Percentiles rank a stretch among this genome's conserved stretches.
Evolutionary conservation across 176 grass and related monocot genomes (phyloP).

Genomic region (Themeda triandra): DNA sequence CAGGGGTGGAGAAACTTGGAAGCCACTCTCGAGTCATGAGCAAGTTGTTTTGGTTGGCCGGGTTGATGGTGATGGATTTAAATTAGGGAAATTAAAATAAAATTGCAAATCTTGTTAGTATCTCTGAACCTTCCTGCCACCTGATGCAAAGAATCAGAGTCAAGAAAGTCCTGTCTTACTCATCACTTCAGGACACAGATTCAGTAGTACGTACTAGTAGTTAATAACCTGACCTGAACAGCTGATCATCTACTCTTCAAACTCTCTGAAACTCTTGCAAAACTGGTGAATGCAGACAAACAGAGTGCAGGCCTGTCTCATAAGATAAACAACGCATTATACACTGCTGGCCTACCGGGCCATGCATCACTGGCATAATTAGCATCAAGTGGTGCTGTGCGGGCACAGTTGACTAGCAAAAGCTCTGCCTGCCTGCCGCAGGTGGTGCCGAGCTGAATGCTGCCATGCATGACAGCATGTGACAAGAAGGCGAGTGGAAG

Average conservation of each 20-base stretch:
- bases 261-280: not conserved
- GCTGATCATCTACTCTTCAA: not conserved
- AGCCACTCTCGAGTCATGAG: constrained; percentile 19
- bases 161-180: not conserved
- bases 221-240: not conserved
- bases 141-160: not conserved
- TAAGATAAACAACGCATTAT: constrained; percentile 1
- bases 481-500: constrained; percentile 34
- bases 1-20: constrained; percentile 29
- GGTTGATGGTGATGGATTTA: not conserved
- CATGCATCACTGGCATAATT: not conserved
- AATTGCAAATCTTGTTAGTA: not conserved
- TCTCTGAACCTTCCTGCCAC: not conserved
- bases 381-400: constrained; percentile 13
- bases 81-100: no score
- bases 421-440: not conserved
- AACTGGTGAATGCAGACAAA: not conserved
- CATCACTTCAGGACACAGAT: not conserved
- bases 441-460: not conserved
- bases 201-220: no score
- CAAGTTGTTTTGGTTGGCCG: constrained; percentile 7
- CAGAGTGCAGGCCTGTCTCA: not conserved
- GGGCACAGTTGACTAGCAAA: constrained; percentile 34
- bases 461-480: constrained; percentile 13
- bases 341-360: not conserved